These are phyloP conservation scores for Salinomyces thailandicus DNA, from an alignment of 2,329 filamentous ascomycete genomes.

Conservation along the genomic window DNA sequence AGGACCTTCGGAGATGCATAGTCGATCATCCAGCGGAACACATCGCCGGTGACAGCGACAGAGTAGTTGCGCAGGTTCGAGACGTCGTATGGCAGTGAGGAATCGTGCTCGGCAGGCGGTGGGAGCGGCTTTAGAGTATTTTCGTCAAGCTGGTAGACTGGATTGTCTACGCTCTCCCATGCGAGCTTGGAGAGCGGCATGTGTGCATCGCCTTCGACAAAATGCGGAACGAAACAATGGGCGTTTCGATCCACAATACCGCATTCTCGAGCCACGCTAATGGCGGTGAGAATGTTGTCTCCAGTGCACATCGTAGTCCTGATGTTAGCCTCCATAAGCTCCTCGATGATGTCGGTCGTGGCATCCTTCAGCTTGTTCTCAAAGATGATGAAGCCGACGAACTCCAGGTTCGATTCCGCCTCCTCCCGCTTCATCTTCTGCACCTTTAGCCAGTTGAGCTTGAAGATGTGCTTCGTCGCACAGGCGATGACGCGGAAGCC, in stretches of 20 bases:
- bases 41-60: slow-evolving; percentile 80
- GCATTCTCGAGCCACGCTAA: slow-evolving; percentile 89
- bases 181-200: slow-evolving; percentile 62
- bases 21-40: slow-evolving; percentile 94
- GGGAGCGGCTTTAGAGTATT: slow-evolving; percentile 70
- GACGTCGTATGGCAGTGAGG: slow-evolving; percentile 76
- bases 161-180: slow-evolving; percentile 95
- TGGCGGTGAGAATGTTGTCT: slow-evolving; percentile 93
- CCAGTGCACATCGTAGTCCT: slow-evolving; percentile 93
- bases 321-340: slow-evolving; percentile 74
- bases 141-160: slow-evolving; percentile 64
- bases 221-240: slow-evolving; percentile 88
- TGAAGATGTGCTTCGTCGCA: slow-evolving; percentile 76
- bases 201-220: slow-evolving; percentile 64
- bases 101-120: slow-evolving; percentile 59
- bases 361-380: slow-evolving; percentile 95
- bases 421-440: slow-evolving; percentile 86
- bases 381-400: slow-evolving; percentile 94
- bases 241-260: slow-evolving; percentile 67
- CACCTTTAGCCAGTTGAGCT: slow-evolving; percentile 84
- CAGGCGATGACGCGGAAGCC: slow-evolving; percentile 95
- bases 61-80: slow-evolving; percentile 76
- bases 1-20: slow-evolving; percentile 74
- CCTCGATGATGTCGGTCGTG: slow-evolving; percentile 68
- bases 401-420: slow-evolving; percentile 73